Evolutionary conservation across 306 rosid species (phyloP), one percentile per base, ranked within the genome.

Genomic region (Lithocarpus polystachyus): DNA sequence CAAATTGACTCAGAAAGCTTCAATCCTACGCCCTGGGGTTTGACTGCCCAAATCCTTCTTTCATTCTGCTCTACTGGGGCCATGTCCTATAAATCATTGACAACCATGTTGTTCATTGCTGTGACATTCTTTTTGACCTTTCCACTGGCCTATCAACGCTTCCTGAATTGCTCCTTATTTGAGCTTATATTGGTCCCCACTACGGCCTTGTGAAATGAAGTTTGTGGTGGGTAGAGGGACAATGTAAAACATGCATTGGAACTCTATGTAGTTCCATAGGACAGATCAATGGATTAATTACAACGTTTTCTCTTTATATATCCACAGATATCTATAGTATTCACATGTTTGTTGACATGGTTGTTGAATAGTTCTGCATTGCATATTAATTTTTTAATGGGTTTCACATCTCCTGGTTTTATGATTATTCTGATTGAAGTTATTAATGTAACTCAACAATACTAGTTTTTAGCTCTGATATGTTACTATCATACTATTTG

Each of bases 401-500:
- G n/a, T 75, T 43, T 71, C 74, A 20, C 53, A 10, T 48, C 53
- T 48, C 17, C 53, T 48, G 53, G 33, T 45, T 10, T 76, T 61
- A 29, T 40, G 22, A n/a, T 64, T 18, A 14, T 64, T 29, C 70
- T 64, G 45, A 64, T 15, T 7, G 70, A 55, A 45, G 35, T 57
- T 68, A 68, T 35, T 74, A 56, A 70, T 33, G 78, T 74, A 72
- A 59, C 75, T 28, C 71, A 45, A 55, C 59, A 64, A 74, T 80
- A 78, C 33, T 22, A 28, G 37, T 73, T 48, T 71, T 26, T 62
- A 65, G 57, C 74, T 19, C 80, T 83, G 48, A 88, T 74, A 61
- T 72, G n/a, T 80, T 77, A 48, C 35, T 52, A 24, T 78, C 19
- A 76, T 77, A 64, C 56, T 56, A 62, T 84, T 76, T 84, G 75